A percentile compares a stretch with the other conserved stretches of the same genome.
Conservation (phyloP, 176 grass and related monocot species). For the Rhipidocladum racemiflorum region DNA sequence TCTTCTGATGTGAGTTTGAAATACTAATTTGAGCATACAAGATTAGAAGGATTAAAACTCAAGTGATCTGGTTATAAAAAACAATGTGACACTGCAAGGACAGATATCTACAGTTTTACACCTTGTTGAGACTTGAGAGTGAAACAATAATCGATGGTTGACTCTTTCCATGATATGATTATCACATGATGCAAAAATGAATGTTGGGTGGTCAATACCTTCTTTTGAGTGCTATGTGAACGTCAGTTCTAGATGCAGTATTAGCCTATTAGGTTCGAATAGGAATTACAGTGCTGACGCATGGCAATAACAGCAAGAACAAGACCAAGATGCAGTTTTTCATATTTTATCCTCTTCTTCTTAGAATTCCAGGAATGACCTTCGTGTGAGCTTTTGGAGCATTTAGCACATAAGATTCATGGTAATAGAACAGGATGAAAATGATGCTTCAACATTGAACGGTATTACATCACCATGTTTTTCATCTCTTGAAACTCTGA, state of each 20-base stretch:
- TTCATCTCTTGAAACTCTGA: not conserved
- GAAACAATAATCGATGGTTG: too few species aligned
- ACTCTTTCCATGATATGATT: too few species aligned
- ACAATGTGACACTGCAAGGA: too few species aligned
- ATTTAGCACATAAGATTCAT: conserved; percentile 11
- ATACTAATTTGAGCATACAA: too few species aligned
- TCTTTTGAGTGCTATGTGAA: too few species aligned
- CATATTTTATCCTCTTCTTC: not conserved
- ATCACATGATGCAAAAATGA: too few species aligned
- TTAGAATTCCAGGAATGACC: not conserved
- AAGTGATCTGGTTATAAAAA: too few species aligned
- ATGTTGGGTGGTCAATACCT: too few species aligned
- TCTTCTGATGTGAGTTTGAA: too few species aligned
- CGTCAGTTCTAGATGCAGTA: not conserved
- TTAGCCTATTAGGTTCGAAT: not conserved
- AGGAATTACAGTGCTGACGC: not conserved
- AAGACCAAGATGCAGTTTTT: not conserved
- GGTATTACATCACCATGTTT: not conserved
- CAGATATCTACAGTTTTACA: too few species aligned
- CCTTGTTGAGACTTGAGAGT: too few species aligned
- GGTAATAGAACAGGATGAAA: not conserved
- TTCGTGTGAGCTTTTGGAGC: not conserved
- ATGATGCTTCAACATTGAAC: not conserved
- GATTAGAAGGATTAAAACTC: too few species aligned
- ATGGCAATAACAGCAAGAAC: not conserved